phyloP scores from a whole-genome alignment of 2,329 filamentous ascomycete genomes.

The Ophiostoma sp. region DNA sequence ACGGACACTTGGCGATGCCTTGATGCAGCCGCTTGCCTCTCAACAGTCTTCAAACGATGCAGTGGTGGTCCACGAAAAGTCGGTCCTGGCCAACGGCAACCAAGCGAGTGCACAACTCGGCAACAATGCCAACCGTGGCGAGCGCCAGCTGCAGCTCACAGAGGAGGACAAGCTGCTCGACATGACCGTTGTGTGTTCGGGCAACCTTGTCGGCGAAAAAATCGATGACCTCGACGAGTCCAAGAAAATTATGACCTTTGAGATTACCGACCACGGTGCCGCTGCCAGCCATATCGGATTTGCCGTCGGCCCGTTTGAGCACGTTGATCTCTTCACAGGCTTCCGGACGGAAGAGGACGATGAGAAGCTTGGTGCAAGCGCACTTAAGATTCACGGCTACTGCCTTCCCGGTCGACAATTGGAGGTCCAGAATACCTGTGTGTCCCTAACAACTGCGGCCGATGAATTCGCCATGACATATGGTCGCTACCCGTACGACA shows the following conservation, averaged over 20 bases:
- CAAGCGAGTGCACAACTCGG: slow-evolving; percentile 19
- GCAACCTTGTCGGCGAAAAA: slow-evolving; percentile 77
- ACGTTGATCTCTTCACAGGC: slow-evolving; percentile 76
- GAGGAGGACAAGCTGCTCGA: slow-evolving; percentile 85
- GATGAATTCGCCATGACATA: slow-evolving; percentile 87
- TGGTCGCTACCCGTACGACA: slow-evolving; percentile 83
- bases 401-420: slow-evolving; percentile 78
- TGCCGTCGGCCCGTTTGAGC: slow-evolving; percentile 89
- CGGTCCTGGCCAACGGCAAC: not conserved
- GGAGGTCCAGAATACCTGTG: slow-evolving; percentile 81
- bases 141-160: slow-evolving; percentile 40
- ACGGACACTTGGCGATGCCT: slow-evolving; percentile 75
- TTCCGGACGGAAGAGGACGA: slow-evolving; percentile 88
- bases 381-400: slow-evolving; percentile 83
- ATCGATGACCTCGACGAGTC: slow-evolving; percentile 69
- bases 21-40: slow-evolving; percentile 43
- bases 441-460: slow-evolving; percentile 77
- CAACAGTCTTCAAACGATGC: slow-evolving; percentile 10
- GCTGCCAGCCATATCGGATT: slow-evolving; percentile 89
- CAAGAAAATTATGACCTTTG: slow-evolving; percentile 85
- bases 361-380: slow-evolving; percentile 80
- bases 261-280: slow-evolving; percentile 55
- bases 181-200: slow-evolving; percentile 85
- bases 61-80: slow-evolving; percentile 26
- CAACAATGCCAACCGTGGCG: slow-evolving; percentile 37